phyloP scores from a whole-genome alignment of 2,329 filamentous ascomycete species.

The Lachnellula suecica region DNA sequence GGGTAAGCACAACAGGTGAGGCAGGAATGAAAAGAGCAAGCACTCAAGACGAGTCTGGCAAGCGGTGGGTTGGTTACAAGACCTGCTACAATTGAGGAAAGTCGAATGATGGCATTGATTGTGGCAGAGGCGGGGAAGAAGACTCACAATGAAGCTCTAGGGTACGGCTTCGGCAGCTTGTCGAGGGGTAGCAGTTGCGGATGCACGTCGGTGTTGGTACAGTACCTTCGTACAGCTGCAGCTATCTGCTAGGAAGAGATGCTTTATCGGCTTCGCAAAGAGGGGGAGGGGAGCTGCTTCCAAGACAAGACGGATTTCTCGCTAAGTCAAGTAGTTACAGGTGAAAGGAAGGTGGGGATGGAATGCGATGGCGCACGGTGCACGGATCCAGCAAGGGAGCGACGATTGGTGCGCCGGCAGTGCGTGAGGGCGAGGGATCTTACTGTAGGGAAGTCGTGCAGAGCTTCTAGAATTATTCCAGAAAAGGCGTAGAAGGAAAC shows the following conservation, averaged over 20 bases:
- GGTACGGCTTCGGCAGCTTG: neutral
- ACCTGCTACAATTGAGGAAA: neutral
- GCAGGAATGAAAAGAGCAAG: neutral
- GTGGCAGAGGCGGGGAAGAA: neutral
- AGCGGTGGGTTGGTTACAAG: neutral
- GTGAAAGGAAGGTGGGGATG: neutral
- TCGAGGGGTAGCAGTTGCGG: neutral
- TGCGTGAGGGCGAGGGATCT: neutral
- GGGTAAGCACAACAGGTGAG: neutral
- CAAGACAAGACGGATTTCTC: neutral
- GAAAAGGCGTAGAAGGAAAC: constrained; percentile 1
- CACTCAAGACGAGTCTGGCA: no score
- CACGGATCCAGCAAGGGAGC: neutral
- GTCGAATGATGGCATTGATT: neutral
- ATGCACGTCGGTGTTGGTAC: neutral
- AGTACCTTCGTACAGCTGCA: no score
- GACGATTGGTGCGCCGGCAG: neutral
- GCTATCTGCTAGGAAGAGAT: neutral
- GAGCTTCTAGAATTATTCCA: neutral
- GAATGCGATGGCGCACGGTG: neutral
- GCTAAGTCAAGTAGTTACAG: neutral
- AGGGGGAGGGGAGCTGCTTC: neutral
- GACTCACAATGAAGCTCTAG: neutral
- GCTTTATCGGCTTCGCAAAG: neutral
- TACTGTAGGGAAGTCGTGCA: neutral